These are phyloP conservation scores for Fusarium caatingaense DNA, from an alignment of 2,329 filamentous ascomycete genomes.

Conservation along the genomic window DNA sequence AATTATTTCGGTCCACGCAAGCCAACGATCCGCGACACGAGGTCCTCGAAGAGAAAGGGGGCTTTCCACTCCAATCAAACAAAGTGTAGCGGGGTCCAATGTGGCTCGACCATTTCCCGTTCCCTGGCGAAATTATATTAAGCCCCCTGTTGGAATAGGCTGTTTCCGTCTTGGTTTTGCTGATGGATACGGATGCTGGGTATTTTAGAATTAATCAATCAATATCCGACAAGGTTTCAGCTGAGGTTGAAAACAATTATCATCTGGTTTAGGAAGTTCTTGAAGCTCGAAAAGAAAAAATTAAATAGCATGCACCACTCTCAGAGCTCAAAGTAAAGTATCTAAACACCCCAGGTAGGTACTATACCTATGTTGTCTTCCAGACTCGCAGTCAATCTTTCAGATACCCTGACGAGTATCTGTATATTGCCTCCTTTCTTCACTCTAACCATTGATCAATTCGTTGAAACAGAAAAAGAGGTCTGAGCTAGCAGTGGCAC, in stretches of 20 bases:
- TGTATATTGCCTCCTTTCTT: neutral
- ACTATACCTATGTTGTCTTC: neutral
- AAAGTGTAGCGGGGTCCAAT: slow-evolving; percentile 31
- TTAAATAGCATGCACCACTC: neutral
- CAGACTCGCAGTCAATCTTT: neutral
- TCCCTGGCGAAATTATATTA: slow-evolving; percentile 44
- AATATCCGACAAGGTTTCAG: slow-evolving; percentile 6
- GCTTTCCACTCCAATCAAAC: slow-evolving; percentile 35
- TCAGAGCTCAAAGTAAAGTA: neutral
- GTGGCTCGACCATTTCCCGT: slow-evolving; percentile 45
- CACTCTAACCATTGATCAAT: neutral
- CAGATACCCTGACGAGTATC: neutral
- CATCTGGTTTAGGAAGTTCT: neutral
- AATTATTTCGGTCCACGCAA: slow-evolving; percentile 25
- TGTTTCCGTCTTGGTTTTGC: slow-evolving; percentile 1
- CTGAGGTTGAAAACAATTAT: neutral
- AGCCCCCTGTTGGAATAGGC: slow-evolving; percentile 19
- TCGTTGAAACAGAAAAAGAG: slow-evolving; percentile 10
- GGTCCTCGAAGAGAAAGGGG: slow-evolving; percentile 41
- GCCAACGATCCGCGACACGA: slow-evolving; percentile 44
- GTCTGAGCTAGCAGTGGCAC: slow-evolving; percentile 20
- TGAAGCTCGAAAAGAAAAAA: neutral
- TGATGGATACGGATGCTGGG: neutral
- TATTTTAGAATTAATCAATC: slow-evolving; percentile 23
- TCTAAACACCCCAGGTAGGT: neutral